phyloP scores from a whole-genome alignment of 345 rosid species.

The Murraya paniculata region DNA sequence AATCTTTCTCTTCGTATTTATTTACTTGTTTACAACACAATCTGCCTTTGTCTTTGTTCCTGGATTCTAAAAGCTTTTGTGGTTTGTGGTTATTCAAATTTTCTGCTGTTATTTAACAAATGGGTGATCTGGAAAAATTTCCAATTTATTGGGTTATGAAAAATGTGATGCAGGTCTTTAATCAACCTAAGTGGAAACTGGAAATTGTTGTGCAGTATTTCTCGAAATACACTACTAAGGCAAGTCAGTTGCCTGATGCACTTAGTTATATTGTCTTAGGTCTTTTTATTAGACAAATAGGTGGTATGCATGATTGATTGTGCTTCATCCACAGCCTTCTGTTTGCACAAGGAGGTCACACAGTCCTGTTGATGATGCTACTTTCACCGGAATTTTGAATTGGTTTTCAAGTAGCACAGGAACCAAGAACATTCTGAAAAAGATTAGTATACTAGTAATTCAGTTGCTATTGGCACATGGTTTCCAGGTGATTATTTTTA shows the following conservation, averaged over 20 bases:
- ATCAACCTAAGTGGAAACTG: slow-evolving; percentile 79
- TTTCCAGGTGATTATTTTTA: slow-evolving; percentile 51
- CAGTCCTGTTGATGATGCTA: slow-evolving; percentile 31
- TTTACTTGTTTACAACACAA: background rate
- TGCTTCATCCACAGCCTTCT: slow-evolving; percentile 42
- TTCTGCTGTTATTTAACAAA: background rate
- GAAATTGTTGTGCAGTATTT: slow-evolving; percentile 68
- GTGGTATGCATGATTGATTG: background rate
- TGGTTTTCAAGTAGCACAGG: slow-evolving; percentile 44
- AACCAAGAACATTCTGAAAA: slow-evolving; percentile 50
- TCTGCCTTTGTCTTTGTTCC: background rate
- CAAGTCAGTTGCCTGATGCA: slow-evolving; percentile 8
- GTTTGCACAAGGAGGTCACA: slow-evolving; percentile 67
- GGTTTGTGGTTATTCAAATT: slow-evolving; percentile 8
- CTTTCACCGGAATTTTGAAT: slow-evolving; percentile 54
- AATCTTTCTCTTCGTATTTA: background rate
- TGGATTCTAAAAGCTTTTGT: background rate
- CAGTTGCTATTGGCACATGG: slow-evolving; percentile 82
- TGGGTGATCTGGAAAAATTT: background rate
- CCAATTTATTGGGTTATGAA: background rate
- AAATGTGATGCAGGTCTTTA: slow-evolving; percentile 49
- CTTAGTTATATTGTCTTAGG: background rate
- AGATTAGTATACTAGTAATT: slow-evolving; percentile 45
- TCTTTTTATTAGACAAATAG: background rate
- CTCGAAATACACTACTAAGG: slow-evolving; percentile 63